Base-by-base conservation (phyloP, 257 asterid genomes). In the Oldenlandia corymbosa region DNA sequence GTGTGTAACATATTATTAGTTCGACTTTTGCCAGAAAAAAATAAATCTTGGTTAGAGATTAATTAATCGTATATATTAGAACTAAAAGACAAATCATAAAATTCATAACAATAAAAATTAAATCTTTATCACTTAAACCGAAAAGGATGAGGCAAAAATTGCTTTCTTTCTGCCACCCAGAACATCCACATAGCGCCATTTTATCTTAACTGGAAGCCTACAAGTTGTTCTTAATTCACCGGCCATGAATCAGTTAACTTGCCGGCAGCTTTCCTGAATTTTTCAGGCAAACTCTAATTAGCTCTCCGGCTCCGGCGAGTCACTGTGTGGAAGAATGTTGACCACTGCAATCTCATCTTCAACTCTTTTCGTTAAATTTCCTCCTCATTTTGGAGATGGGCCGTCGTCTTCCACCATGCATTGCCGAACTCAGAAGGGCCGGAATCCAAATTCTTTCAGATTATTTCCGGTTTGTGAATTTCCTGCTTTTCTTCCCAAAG, bases 401-500 rank as follows among this genome's bases (percentile, higher is more conserved):
- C 14, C 48, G 10, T 53, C 34, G 27, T 56, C 42, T 17, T 36
- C 52, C 43, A 2, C 67, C 31, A n/a, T 48, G 36, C 60, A n/a
- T 68, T 12, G 39, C 43, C 28, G 31, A 7, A 36, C 27, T 51
- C 36, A 24, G 58, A 51, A 31, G 26, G 11, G 45, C 14, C 61
- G 14, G 43, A 30, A 18, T 17, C 13, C 2, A 11, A 58, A 9
- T 24, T 18, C 20, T 18, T 18, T 26, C 65, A 53, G 58, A 26
- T 5, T 39, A 12, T 16, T 43, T 9, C 64, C 59, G 27, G 55
- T 58, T 37, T 50, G 60, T 67, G 81, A 79, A 41, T 86, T 88
- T 71, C 80, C 82, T 1, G 23, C 51, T 39, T 75, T 67, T 78
- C 68, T 80, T 34, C 79, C 86, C 13, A 71, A 70, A 77, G 59